Percentiles rank a stretch among this genome's conserved stretches.
These are phyloP conservation scores for Candida coleopterorum DNA, from an alignment of 805 yeast genomes.

Conservation along the genomic window DNA sequence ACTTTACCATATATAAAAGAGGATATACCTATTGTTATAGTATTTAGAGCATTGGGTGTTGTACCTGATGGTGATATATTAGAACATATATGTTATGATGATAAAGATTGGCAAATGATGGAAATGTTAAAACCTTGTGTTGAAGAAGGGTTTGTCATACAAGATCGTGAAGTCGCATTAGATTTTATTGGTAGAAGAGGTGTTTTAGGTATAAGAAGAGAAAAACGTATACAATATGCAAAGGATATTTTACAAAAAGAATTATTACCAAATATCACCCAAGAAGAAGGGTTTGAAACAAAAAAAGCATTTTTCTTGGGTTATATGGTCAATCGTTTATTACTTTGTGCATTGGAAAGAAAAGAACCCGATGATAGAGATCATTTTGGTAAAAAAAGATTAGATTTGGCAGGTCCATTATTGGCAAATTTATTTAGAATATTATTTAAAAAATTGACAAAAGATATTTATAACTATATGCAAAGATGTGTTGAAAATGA, in stretches of 20 bases:
- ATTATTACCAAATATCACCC: conserved; percentile 94
- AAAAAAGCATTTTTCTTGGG: conserved; percentile 97
- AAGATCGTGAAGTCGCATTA: conserved; percentile 95
- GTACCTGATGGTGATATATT: conserved; percentile 99
- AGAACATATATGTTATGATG: conserved; percentile 97
- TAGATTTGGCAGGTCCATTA: conserved; percentile 97
- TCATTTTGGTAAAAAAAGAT: conserved; percentile 97
- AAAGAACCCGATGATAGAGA: conserved; percentile 99
- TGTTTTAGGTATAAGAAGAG: conserved; percentile 92
- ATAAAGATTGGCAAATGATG: conserved; percentile 98
- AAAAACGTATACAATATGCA: conserved; percentile 97
- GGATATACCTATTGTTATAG: conserved; percentile 95
- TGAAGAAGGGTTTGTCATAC: conserved; percentile 97
- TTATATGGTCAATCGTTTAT: conserved; percentile 93
- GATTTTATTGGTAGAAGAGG: conserved; percentile 99
- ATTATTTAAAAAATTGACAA: conserved; percentile 89
- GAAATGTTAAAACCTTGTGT: conserved; percentile 99
- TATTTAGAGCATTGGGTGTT: conserved; percentile 95
- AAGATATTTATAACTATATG: conserved; percentile 96
- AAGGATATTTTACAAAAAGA: conserved; percentile 95
- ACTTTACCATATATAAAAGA: conserved; percentile 94
- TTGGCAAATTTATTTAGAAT: conserved; percentile 93
- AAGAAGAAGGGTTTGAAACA: conserved; percentile 93
- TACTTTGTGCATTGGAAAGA: conserved; percentile 93
- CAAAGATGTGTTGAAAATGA: conserved; percentile 98